phyloP scores from a whole-genome alignment of 2,329 filamentous ascomycete species.

The Emergomyces orientalis region DNA sequence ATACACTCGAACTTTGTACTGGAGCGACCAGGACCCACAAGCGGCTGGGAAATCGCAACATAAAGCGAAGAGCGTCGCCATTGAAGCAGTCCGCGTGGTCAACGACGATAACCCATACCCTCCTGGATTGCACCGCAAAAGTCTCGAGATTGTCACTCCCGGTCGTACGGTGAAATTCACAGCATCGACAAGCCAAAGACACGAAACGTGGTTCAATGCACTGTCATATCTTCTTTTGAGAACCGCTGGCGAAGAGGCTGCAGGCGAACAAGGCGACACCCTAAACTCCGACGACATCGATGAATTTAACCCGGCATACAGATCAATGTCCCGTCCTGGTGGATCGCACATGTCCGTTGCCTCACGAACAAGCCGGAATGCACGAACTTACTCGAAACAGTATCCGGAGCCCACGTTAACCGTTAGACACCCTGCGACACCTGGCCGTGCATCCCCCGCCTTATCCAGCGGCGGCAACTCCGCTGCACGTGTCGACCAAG shows the following conservation, averaged over 20 bases:
- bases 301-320: conserved; percentile 71
- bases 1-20: conserved; percentile 92
- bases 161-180: conserved; percentile 89
- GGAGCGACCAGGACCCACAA: conserved; percentile 84
- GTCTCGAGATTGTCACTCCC: conserved; percentile 79
- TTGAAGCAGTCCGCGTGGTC: conserved; percentile 85
- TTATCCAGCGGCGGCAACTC: conserved; percentile 28
- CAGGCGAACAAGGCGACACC: conserved; percentile 48
- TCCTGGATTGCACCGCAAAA: conserved; percentile 89
- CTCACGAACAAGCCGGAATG: conserved; percentile 68
- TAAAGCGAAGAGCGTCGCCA: conserved; percentile 79
- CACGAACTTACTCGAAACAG: conserved; percentile 54
- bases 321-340: conserved; percentile 46
- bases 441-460: conserved; percentile 29
- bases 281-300: conserved; percentile 52
- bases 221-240: conserved; percentile 84
- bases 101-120: conserved; percentile 92
- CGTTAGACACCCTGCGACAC: conserved; percentile 29
- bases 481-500: conserved; percentile 27
- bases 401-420: conserved; percentile 33
- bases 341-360: conserved; percentile 54
- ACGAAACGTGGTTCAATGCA: conserved; percentile 98
- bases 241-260: conserved; percentile 48
- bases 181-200: conserved; percentile 81
- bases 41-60: conserved; percentile 67